Percentiles rank a stretch among this genome's conserved stretches.
phyloP scores from a whole-genome alignment of 352 stramenopile genomes.

The Phytopythium montanum region DNA sequence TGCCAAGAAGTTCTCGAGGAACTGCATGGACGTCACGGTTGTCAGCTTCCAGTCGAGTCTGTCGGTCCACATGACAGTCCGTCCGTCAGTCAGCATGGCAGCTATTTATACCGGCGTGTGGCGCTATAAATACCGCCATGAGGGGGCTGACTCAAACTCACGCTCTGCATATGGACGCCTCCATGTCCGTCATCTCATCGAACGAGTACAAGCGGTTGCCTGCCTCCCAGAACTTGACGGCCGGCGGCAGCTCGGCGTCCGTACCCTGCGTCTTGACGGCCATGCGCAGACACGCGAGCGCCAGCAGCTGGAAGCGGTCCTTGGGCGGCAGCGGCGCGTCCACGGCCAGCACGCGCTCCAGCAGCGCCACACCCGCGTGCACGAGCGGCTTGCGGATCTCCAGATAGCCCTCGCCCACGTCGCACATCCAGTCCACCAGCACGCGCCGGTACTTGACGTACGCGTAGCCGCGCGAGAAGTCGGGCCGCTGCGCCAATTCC shows the following conservation, averaged over 20 bases:
- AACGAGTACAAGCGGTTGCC: constrained; percentile 83
- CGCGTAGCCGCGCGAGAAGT: constrained; percentile 73
- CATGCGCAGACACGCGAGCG: constrained; percentile 76
- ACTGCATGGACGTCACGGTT: constrained; percentile 71
- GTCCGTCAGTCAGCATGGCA: not conserved
- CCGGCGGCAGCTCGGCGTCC: constrained; percentile 76
- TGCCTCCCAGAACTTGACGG: constrained; percentile 85
- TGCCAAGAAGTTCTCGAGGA: constrained; percentile 75
- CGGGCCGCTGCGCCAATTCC: constrained; percentile 55
- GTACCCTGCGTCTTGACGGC: constrained; percentile 77
- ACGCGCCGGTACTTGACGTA: constrained; percentile 84
- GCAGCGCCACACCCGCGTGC: constrained; percentile 73
- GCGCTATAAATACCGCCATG: constrained; percentile 1
- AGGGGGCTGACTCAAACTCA: constrained; percentile 19
- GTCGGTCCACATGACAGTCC: constrained; percentile 7
- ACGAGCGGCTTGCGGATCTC: constrained; percentile 80
- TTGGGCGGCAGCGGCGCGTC: constrained; percentile 49
- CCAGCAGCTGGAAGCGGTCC: constrained; percentile 78
- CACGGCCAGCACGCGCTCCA: constrained; percentile 68
- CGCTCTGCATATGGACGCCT: constrained; percentile 48
- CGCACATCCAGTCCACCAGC: constrained; percentile 83
- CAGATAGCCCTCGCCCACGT: constrained; percentile 78
- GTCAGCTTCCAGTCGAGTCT: constrained; percentile 75
- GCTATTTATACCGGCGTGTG: not conserved
- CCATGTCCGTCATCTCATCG: constrained; percentile 77